These are phyloP conservation scores for Sporothrix pseudoabietina DNA, from an alignment of 2,329 filamentous ascomycete species.

Conservation along the genomic window DNA sequence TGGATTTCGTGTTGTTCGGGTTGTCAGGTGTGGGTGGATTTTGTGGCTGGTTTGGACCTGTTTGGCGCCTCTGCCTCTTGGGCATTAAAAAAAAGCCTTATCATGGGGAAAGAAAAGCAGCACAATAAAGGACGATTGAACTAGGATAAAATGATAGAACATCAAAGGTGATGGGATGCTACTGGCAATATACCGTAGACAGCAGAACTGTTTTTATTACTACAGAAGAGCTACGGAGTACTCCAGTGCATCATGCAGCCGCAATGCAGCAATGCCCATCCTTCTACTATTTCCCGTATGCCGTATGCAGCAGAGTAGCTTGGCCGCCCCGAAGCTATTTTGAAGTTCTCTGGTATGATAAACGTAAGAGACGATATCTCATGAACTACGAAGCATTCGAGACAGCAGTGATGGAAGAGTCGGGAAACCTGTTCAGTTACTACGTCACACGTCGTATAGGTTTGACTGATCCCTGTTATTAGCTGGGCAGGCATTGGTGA, in stretches of 20 bases:
- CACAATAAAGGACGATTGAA: not conserved
- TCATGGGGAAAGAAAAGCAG: not conserved
- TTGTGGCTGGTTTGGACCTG: constrained; percentile 1
- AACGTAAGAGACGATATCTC: not conserved
- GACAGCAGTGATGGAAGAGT: not conserved
- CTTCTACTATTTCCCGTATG: not conserved
- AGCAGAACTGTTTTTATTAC: not conserved
- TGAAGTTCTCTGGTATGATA: not conserved
- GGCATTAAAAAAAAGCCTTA: not conserved
- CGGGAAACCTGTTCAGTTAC: not conserved
- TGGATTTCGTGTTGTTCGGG: not conserved
- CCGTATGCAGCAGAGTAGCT: not conserved
- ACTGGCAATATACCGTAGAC: not conserved
- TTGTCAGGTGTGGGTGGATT: not conserved
- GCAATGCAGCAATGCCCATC: not conserved
- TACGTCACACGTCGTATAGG: too few species aligned
- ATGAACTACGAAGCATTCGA: not conserved
- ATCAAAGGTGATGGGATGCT: not conserved
- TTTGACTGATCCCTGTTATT: not conserved
- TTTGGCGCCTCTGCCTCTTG: not conserved
- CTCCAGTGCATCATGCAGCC: not conserved
- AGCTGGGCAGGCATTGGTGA: not conserved
- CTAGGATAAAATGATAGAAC: not conserved
- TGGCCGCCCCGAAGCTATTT: not conserved
- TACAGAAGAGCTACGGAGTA: not conserved